A percentile compares a stretch with the other conserved stretches of the same genome.
Conservation (phyloP, 257 asterid species). For the Scutellaria baicalensis region DNA sequence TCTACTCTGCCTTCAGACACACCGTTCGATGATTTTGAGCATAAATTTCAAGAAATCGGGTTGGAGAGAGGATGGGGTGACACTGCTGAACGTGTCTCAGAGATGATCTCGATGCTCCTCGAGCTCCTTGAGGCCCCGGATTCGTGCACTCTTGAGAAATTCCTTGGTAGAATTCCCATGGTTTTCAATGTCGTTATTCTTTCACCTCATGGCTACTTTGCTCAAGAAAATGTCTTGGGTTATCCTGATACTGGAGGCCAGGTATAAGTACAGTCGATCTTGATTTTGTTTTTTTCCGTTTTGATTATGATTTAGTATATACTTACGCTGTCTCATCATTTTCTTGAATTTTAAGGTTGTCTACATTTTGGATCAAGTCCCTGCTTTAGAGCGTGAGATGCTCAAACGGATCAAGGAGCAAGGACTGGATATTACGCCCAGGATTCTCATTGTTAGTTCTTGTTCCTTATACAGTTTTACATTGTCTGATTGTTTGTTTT, state of each 20-base stretch:
- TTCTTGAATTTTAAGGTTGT: constrained; percentile 54
- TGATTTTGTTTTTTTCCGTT: not conserved
- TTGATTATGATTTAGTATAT: not conserved
- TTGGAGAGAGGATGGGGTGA: constrained; percentile 99
- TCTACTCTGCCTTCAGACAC: constrained; percentile 63
- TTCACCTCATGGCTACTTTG: constrained; percentile 97
- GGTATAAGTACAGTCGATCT: constrained; percentile 23
- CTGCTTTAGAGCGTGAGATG: constrained; percentile 93
- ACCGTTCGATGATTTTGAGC: constrained; percentile 50
- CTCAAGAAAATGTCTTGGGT: constrained; percentile 96
- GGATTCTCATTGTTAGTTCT: constrained; percentile 71
- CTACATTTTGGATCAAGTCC: constrained; percentile 98
- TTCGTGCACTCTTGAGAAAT: constrained; percentile 80
- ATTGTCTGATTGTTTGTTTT: not conserved
- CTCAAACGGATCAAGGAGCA: constrained; percentile 92
- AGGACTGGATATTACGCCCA: constrained; percentile 86
- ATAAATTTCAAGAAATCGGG: constrained; percentile 80
- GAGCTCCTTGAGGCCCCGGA: constrained; percentile 95
- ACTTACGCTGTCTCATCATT: no score
- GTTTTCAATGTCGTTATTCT: constrained; percentile 96
- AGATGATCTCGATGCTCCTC: constrained; percentile 78
- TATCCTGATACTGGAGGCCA: constrained; percentile 99
- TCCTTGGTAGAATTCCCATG: constrained; percentile 86
- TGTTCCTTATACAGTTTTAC: not conserved
- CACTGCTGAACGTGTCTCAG: constrained; percentile 57